Evolutionary conservation across 1,284 basidiomycete species (phyloP).

Genomic region (Tilletia indica): DNA sequence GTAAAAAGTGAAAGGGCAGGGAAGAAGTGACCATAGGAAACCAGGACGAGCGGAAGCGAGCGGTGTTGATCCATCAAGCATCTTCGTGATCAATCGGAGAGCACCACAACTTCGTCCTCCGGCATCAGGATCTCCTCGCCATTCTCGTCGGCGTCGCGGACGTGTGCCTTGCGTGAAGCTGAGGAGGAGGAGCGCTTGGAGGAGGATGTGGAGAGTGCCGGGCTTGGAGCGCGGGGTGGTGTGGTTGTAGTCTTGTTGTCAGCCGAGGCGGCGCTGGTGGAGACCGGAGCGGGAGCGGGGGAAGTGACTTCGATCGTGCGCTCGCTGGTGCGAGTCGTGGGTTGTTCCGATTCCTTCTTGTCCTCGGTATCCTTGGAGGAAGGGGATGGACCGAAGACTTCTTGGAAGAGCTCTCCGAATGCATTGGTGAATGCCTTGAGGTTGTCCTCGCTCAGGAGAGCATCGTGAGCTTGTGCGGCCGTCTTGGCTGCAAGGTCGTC

Average conservation of each 20-base stretch:
- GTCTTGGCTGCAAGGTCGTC: constrained; percentile 1
- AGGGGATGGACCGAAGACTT: not conserved
- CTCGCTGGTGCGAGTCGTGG: too few species aligned
- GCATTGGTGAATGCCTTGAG: not conserved
- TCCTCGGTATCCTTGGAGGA: not conserved
- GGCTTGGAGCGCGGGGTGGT: not conserved
- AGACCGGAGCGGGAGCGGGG: not conserved
- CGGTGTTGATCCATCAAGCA: not conserved
- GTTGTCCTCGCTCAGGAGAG: not conserved
- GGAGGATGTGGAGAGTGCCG: constrained; percentile 1
- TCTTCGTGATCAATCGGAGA: not conserved
- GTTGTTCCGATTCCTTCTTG: not conserved
- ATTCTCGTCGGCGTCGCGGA: constrained; percentile 14
- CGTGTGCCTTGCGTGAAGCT: not conserved
- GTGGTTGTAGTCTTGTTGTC: not conserved
- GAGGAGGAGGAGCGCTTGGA: not conserved
- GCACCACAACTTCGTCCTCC: constrained; percentile 2
- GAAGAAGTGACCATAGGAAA: too few species aligned
- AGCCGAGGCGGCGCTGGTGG: not conserved
- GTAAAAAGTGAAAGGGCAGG: too few species aligned
- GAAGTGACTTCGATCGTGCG: too few species aligned
- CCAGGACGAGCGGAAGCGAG: too few species aligned
- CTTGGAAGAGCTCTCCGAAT: constrained; percentile 12
- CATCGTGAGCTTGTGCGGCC: not conserved
- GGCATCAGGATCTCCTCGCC: constrained; percentile 5